Evolutionary conservation across 148 eudicot species (phyloP).

Genomic region (Pouteria glomerata): DNA sequence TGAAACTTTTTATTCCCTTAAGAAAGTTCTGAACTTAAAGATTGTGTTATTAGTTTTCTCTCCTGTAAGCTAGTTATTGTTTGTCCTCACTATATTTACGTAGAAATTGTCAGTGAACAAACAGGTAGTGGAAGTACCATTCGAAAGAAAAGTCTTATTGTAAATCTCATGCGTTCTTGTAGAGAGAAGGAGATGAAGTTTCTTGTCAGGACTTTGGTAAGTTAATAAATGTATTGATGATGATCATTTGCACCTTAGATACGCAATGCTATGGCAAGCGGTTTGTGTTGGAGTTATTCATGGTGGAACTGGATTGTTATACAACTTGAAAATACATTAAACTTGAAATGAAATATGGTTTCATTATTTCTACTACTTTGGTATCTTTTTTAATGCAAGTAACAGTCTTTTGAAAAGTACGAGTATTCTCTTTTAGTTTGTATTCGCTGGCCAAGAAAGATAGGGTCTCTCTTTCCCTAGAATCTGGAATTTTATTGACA

Average conservation of each 20-base stretch:
- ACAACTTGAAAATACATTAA: not conserved
- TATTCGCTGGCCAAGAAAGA: not conserved
- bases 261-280: not conserved
- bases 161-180: slow-evolving; percentile 85
- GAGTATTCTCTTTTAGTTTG: not conserved
- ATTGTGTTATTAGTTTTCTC: not conserved
- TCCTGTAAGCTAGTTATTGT: not conserved
- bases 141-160: slow-evolving; percentile 75
- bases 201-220: slow-evolving; percentile 91
- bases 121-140: slow-evolving; percentile 84
- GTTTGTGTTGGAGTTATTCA: not conserved
- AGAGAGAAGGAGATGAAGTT: slow-evolving; percentile 96
- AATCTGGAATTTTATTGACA: not conserved
- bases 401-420: not conserved
- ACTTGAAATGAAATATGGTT: not conserved
- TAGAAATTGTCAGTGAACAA: slow-evolving; percentile 63
- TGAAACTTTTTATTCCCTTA: not conserved
- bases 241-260: not conserved
- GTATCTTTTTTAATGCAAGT: not conserved
- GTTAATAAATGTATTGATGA: slow-evolving; percentile 8
- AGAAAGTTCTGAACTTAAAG: not conserved
- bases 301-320: not conserved
- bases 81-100: slow-evolving; percentile 15
- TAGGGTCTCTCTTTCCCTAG: not conserved
- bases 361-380: not conserved